A percentile compares a stretch with the other conserved stretches of the same genome.
Evolutionary conservation across 2,329 filamentous ascomycete genomes (phyloP).

Genomic region (Didymella lethalis): DNA sequence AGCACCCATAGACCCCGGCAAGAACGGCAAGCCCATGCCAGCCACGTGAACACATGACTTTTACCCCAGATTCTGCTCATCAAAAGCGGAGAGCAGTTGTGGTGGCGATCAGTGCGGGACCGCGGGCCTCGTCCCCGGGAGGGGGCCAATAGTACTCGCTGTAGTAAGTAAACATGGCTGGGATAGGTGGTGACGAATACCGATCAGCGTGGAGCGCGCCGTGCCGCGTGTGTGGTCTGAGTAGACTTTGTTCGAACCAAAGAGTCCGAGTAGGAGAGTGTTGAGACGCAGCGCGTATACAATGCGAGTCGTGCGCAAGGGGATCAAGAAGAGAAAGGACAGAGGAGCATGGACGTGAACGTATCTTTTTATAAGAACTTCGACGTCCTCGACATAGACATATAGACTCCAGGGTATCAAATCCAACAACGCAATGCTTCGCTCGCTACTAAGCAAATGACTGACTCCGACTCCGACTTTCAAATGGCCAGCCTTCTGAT

Average conservation of each 20-base stretch:
- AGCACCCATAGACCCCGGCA: neutral
- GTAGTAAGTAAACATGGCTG: neutral
- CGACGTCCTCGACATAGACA: neutral
- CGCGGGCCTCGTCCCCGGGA: slow-evolving; percentile 6
- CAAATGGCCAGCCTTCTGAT: slow-evolving; percentile 7
- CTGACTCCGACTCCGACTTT: neutral
- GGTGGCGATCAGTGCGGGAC: slow-evolving; percentile 2
- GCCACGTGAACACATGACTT: slow-evolving; percentile 3
- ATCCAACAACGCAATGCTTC: neutral
- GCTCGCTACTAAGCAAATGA: neutral
- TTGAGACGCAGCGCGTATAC: slow-evolving; percentile 1
- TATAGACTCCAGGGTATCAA: neutral
- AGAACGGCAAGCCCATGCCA: neutral
- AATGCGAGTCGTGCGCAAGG: neutral
- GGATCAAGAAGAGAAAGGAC: neutral
- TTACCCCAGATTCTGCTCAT: slow-evolving; percentile 8
- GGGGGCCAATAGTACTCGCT: no score
- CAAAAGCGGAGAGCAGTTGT: neutral
- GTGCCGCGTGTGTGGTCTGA: neutral
- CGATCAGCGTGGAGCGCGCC: slow-evolving; percentile 9
- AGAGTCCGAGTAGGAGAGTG: neutral
- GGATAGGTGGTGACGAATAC: neutral
- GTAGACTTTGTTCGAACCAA: neutral
- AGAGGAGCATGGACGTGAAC: neutral
- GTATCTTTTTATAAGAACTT: neutral